A percentile compares a stretch with the other conserved stretches of the same genome.
phyloP scores from a whole-genome alignment of 2,329 filamentous ascomycete species.

The Xenoacremonium recifei region DNA sequence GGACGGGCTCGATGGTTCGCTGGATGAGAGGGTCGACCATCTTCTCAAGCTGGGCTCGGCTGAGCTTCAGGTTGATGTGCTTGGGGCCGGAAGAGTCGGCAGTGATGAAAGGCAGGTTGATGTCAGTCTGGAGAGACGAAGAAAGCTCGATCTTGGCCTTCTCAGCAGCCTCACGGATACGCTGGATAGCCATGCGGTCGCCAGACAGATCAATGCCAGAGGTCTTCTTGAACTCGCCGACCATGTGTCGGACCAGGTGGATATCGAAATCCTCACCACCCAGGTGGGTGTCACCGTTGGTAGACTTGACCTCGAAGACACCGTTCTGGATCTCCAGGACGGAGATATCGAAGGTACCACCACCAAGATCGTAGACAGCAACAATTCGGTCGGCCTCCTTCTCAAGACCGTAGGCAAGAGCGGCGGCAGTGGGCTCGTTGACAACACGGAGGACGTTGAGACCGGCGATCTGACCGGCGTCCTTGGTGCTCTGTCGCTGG shows the following conservation, averaged over 20 bases:
- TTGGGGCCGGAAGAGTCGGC: slow-evolving; percentile 93
- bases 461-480: slow-evolving; percentile 93
- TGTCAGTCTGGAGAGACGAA: slow-evolving; percentile 91
- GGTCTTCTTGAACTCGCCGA: slow-evolving; percentile 95
- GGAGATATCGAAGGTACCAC: slow-evolving; percentile 99
- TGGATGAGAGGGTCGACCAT: slow-evolving; percentile 87
- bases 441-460: slow-evolving; percentile 96
- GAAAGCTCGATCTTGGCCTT: slow-evolving; percentile 99
- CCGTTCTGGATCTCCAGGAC: slow-evolving; percentile 96
- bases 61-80: slow-evolving; percentile 97
- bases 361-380: slow-evolving; percentile 96
- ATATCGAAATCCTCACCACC: slow-evolving; percentile 99
- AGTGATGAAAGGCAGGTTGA: slow-evolving; percentile 98
- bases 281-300: slow-evolving; percentile 97
- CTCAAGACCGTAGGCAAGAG: slow-evolving; percentile 92
- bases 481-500: slow-evolving; percentile 96
- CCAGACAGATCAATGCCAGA: slow-evolving; percentile 83
- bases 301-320: slow-evolving; percentile 98
- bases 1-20: slow-evolving; percentile 86
- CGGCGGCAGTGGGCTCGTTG: slow-evolving; percentile 95
- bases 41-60: slow-evolving; percentile 86
- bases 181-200: slow-evolving; percentile 98
- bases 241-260: slow-evolving; percentile 86
- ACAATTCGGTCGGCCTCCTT: slow-evolving; percentile 89
- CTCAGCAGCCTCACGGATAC: slow-evolving; percentile 97